Percentiles rank a stretch among this genome's conserved stretches.
phyloP scores from a whole-genome alignment of 225 moss, liverwort and hornwort genomes.

The Lunularia cruciata region DNA sequence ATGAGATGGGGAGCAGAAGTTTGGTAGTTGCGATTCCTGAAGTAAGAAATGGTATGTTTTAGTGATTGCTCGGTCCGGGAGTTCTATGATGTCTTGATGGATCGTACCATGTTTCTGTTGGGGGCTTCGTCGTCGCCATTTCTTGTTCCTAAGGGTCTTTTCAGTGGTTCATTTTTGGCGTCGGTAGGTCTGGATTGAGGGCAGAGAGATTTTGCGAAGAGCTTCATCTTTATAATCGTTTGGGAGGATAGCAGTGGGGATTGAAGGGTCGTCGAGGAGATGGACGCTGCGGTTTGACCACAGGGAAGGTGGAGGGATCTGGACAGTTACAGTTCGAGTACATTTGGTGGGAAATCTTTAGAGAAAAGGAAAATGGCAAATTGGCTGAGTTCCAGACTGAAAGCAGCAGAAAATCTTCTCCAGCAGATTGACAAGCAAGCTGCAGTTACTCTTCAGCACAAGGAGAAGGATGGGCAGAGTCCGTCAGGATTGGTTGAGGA shows the following conservation, averaged over 20 bases:
- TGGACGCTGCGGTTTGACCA: neutral
- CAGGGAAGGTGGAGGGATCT: neutral
- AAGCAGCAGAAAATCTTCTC: conserved; percentile 75
- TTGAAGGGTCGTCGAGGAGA: neutral
- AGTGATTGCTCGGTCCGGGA: neutral
- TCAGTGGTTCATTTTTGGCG: neutral
- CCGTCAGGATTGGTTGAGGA: conserved; percentile 29
- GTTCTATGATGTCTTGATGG: neutral
- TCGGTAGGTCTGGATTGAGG: neutral
- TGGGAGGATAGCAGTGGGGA: neutral
- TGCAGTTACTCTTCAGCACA: conserved; percentile 62
- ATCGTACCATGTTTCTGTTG: neutral
- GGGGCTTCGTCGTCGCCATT: neutral
- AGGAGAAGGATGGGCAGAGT: conserved; percentile 43
- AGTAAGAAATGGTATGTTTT: neutral
- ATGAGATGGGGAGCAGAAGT: neutral
- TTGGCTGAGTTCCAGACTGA: conserved; percentile 72
- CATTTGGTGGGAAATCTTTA: neutral
- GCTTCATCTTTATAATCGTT: too few species aligned
- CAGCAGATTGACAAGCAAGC: conserved; percentile 92
- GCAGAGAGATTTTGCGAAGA: neutral
- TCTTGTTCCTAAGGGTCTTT: neutral
- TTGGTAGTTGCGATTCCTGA: neutral
- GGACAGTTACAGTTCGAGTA: neutral
- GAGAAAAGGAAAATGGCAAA: conserved; percentile 49